Conservation (phyloP, 148 eudicot genomes). For the Fagopyrum esculentum region DNA sequence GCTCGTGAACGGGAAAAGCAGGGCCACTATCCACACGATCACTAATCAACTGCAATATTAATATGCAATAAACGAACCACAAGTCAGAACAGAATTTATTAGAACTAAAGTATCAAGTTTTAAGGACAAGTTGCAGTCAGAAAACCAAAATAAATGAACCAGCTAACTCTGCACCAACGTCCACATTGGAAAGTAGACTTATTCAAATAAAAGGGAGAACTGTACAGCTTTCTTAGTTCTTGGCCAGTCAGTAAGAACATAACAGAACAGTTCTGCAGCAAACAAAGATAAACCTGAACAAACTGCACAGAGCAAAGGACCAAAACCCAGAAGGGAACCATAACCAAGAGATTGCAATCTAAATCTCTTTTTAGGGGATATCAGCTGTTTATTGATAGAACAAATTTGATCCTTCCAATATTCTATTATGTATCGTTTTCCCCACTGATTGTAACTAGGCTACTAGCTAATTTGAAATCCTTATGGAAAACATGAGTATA, state of each 20-base stretch:
- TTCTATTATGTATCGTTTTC: neutral
- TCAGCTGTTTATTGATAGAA: neutral
- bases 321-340: neutral
- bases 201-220: neutral
- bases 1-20: slow-evolving; percentile 62
- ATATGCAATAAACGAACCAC: slow-evolving; percentile 5
- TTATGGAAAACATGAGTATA: neutral
- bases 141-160: neutral
- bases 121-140: neutral
- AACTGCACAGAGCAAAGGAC: neutral
- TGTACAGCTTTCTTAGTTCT: neutral
- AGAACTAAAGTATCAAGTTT: slow-evolving; percentile 1
- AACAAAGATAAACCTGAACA: neutral
- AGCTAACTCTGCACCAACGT: neutral
- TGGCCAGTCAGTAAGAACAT: neutral
- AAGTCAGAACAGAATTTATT: neutral
- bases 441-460: neutral
- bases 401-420: neutral
- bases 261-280: neutral
- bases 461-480: neutral
- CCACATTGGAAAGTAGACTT: neutral
- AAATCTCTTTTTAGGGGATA: neutral
- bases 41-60: slow-evolving; percentile 55
- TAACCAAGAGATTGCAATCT: neutral
- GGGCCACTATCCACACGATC: slow-evolving; percentile 36